Conservation (phyloP, 805 yeast species). For the Candida methanosorbosa region DNA sequence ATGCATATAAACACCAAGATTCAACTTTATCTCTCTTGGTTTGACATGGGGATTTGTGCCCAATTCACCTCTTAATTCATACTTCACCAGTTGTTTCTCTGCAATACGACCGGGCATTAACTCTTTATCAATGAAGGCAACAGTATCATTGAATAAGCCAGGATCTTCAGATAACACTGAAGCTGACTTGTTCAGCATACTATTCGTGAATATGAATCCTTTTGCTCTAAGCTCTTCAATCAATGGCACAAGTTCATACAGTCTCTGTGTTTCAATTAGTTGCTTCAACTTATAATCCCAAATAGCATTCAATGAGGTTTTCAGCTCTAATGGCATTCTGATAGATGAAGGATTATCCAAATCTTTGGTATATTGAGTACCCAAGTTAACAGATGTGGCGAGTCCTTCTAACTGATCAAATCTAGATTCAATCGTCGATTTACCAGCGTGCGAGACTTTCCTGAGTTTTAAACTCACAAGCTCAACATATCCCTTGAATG, state of each 20-base stretch:
- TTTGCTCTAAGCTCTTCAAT: slow-evolving; percentile 10
- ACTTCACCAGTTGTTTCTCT: too few relatives aligned
- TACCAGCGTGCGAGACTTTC: not conserved
- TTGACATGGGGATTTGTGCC: too few relatives aligned
- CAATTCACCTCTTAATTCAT: too few relatives aligned
- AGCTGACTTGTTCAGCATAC: slow-evolving; percentile 20
- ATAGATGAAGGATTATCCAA: slow-evolving; percentile 1
- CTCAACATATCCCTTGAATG: slow-evolving; percentile 15
- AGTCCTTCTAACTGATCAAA: not conserved
- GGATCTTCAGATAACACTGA: slow-evolving; percentile 12
- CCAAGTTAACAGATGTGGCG: not conserved
- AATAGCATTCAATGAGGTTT: slow-evolving; percentile 15
- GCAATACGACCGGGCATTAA: slow-evolving; percentile 15
- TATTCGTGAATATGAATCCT: slow-evolving; percentile 20
- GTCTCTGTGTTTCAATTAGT: slow-evolving; percentile 16
- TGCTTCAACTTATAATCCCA: slow-evolving; percentile 23
- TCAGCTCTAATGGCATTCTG: slow-evolving; percentile 16
- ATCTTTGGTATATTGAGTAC: not conserved
- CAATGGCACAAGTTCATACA: slow-evolving; percentile 9
- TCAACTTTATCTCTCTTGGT: too few relatives aligned
- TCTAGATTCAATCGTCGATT: not conserved
- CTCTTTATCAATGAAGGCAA: slow-evolving; percentile 18
- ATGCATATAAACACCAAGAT: too few relatives aligned
- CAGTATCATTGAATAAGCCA: slow-evolving; percentile 11
- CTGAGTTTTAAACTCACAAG: slow-evolving; percentile 4